Conservation (phyloP, 202 grass and related monocot genomes). For the Musa balbisiana region DNA sequence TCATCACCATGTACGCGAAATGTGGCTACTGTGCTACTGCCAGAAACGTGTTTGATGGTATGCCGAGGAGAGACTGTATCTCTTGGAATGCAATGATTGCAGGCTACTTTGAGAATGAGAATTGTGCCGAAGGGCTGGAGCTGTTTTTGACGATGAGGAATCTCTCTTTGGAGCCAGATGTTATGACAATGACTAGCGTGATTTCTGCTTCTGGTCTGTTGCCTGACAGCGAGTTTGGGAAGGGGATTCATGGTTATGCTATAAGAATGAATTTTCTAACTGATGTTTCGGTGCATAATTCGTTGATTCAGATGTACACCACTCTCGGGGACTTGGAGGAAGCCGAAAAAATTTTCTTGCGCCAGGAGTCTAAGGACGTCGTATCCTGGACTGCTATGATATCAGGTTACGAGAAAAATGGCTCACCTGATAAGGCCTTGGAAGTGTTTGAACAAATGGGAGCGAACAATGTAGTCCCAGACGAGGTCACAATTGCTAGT, state of each 20-base stretch:
- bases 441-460: slow-evolving; percentile 75
- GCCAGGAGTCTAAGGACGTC: slow-evolving; percentile 48
- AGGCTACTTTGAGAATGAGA: slow-evolving; percentile 74
- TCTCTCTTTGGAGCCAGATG: slow-evolving; percentile 59
- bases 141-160: slow-evolving; percentile 66
- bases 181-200: slow-evolving; percentile 80
- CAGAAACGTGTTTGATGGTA: slow-evolving; percentile 63
- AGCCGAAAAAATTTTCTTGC: slow-evolving; percentile 57
- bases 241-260: slow-evolving; percentile 63
- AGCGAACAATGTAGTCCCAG: slow-evolving; percentile 46
- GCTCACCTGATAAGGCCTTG: slow-evolving; percentile 62
- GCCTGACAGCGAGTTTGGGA: slow-evolving; percentile 39
- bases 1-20: slow-evolving; percentile 88
- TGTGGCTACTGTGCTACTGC: slow-evolving; percentile 44
- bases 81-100: slow-evolving; percentile 97
- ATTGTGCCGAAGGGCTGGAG: slow-evolving; percentile 37
- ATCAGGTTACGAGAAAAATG: slow-evolving; percentile 84
- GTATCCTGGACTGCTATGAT: slow-evolving; percentile 95
- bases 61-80: slow-evolving; percentile 50
- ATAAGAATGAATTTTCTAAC: slow-evolving; percentile 59
- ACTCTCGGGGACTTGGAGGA: slow-evolving; percentile 47
- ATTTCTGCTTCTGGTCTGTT: slow-evolving; percentile 48
- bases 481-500: slow-evolving; percentile 57
- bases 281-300: slow-evolving; percentile 59
- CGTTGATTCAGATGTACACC: slow-evolving; percentile 82